A percentile compares a stretch with the other conserved stretches of the same genome.
Conservation (phyloP, 345 rosid genomes). For the Psidium guajava region DNA sequence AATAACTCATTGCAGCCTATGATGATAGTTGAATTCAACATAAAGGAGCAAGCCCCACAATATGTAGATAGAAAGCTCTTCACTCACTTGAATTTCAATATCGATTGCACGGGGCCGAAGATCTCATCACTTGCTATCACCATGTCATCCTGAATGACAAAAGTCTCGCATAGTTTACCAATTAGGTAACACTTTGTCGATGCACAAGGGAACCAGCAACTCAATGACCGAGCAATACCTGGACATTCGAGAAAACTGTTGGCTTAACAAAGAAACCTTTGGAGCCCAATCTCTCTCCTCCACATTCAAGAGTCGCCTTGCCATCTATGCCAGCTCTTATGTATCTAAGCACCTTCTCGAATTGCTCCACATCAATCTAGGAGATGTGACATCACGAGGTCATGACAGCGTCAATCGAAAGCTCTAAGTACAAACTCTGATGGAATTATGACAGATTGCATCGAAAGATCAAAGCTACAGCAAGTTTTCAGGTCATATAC, state of each 20-base stretch:
- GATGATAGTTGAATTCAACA: background rate
- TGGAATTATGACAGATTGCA: background rate
- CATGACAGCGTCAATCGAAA: background rate
- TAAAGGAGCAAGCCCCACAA: background rate
- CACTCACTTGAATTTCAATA: conserved; percentile 83
- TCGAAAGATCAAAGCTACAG: background rate
- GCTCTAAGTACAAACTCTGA: background rate
- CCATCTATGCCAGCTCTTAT: conserved; percentile 65
- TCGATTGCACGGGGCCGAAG: conserved; percentile 94
- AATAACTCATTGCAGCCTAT: background rate
- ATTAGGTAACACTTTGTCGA: background rate
- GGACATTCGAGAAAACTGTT: conserved; percentile 88
- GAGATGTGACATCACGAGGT: background rate
- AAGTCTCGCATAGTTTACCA: background rate
- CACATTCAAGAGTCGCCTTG: conserved; percentile 84
- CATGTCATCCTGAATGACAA: conserved; percentile 63
- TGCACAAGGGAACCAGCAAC: background rate
- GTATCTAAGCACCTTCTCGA: conserved; percentile 64
- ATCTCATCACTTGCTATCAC: conserved; percentile 89
- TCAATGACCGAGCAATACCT: conserved; percentile 15
- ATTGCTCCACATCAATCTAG: conserved; percentile 74
- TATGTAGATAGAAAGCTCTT: background rate
- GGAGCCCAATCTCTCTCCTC: conserved; percentile 69
- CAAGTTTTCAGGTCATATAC: background rate
- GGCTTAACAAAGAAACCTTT: conserved; percentile 89